Base-by-base conservation (phyloP, 441 rosid genomes). In the Capsella rubella region DNA sequence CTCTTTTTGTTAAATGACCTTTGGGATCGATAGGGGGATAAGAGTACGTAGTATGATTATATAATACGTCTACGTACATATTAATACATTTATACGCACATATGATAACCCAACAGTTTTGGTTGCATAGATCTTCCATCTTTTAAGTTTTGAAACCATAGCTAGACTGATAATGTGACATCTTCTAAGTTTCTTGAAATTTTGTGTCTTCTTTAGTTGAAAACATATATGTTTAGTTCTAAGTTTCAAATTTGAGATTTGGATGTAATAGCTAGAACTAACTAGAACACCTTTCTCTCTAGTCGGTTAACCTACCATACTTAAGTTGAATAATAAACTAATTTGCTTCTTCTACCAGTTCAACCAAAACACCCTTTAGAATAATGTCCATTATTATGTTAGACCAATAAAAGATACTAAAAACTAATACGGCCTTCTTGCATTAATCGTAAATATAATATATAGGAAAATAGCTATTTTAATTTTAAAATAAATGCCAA, bases 361-460 rank as follows among this genome's bases (percentile, higher is more conserved):
- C 77, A 78, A 78, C 81, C 73, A 78, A 72, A 53, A 77, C 43
- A 28, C 53, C 3, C 32, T 66, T 66, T 67, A 61, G 43, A 72
- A 60, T 67, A 72, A 67, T 72, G 55, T 39, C 77, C 67, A 78
- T 72, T 28, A 78, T 72, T 28, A 54, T 78, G 74, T 45, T 43
- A 61, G 40, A 72, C 73, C 73, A 67, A 78, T 66, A 29, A 29
- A 72, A 66, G 64, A 72, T 66, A 21, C 25, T 21, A 72, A 67
- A 15, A 15, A 72, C 58, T 72, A 72, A 65, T 45, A 46, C 10
- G 42, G 71, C 54, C 66, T 37, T 78, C 21, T 78, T 72, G 74
- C 64, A 67, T 67, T 42, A 77, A 42, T 71, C 12, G 32, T 64
- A 51, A 40, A 71, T 64, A 77, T 50, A 57, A 32, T 45, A 50